Base-by-base conservation (phyloP, 305 asterid species). In the Fraxinus platypoda region DNA sequence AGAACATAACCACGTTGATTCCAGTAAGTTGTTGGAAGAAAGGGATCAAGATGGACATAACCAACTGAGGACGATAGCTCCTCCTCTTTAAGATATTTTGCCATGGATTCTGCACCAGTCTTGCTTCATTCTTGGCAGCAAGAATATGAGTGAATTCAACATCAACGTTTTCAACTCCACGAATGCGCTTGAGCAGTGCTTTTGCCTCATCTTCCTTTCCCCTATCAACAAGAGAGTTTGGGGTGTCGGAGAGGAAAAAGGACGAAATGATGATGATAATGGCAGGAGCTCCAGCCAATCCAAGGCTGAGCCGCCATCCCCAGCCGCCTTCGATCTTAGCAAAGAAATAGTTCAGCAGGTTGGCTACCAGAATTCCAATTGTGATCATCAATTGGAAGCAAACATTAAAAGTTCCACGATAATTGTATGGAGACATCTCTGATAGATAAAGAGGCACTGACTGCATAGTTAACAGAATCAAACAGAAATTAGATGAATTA, bases 1-100 rank as follows among this genome's bases (percentile, higher is more conserved):
- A 82, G 73, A 87, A 87, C 86, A 83, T 82, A 62, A 84, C 77
- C 57, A 85, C 86, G 26, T 78, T 78, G 33, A 8, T 6, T 1
- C 86, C 86, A 15, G 74, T 79, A 33, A 83, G 23, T 74, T 82
- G 91, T 59, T 86, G 90, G 30, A 90, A 86, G 6, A 86, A 85
- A 4, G 87, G 81, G 0, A 82, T 11, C 11, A 34, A 3, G 57
- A 81, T 8, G 6, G 75, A 59, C 83, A 79, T 80, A n/a, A 49
- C 35, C 6, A 88, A 37, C 25, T 85, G 90, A 0, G 88, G 88
- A 23, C 86, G 64, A 12, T 87, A 82, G 30, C 79, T 75, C 49
- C 38, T 8, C 19, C 54, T 71, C 26, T 6, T 21, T 12, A 62
- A 8, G 12, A 82, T 74, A 13, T 87, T 86, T 0, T 73, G 3